Evolutionary conservation across 768 basidiomycete species (phyloP).

Genomic region (Botryobasidium botryosum): DNA sequence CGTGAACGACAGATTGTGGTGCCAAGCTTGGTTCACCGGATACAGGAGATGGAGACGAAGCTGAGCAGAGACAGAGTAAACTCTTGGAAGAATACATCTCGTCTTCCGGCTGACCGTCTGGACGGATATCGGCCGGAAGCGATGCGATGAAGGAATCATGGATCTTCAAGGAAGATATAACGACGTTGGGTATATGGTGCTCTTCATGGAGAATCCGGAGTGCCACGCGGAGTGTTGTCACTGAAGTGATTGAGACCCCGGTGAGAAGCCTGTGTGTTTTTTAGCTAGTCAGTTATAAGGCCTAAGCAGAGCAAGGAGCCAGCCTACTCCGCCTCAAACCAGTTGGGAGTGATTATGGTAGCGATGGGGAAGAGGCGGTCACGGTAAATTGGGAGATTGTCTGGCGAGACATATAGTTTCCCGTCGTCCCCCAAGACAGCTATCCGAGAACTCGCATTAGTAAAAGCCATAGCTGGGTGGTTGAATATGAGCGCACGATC

Average conservation of each 20-base stretch:
- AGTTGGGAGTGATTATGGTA: slow-evolving; percentile 91
- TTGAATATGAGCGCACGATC: slow-evolving; percentile 49
- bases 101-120: too few relatives aligned
- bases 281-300: not conserved
- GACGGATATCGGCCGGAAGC: slow-evolving; percentile 35
- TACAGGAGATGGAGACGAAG: too few relatives aligned
- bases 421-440: slow-evolving; percentile 94
- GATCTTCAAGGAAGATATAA: slow-evolving; percentile 79
- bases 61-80: slow-evolving; percentile 6
- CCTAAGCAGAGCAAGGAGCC: not conserved
- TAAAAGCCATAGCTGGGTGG: not conserved
- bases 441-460: slow-evolving; percentile 19
- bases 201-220: slow-evolving; percentile 57
- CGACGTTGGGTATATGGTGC: slow-evolving; percentile 67
- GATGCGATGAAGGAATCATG: slow-evolving; percentile 24
- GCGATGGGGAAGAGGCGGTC: slow-evolving; percentile 56
- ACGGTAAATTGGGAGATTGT: slow-evolving; percentile 77
- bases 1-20: slow-evolving; percentile 45
- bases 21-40: too few relatives aligned
- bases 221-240: slow-evolving; percentile 47
- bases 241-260: slow-evolving; percentile 45
- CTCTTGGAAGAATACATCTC: slow-evolving; percentile 7
- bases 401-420: slow-evolving; percentile 68
- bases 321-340: slow-evolving; percentile 90
- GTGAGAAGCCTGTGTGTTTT: slow-evolving; percentile 50